Evolutionary conservation across 1,284 basidiomycete species (phyloP), one percentile per base, ranked within the genome.

Genomic region (Psilocybe mexicana): DNA sequence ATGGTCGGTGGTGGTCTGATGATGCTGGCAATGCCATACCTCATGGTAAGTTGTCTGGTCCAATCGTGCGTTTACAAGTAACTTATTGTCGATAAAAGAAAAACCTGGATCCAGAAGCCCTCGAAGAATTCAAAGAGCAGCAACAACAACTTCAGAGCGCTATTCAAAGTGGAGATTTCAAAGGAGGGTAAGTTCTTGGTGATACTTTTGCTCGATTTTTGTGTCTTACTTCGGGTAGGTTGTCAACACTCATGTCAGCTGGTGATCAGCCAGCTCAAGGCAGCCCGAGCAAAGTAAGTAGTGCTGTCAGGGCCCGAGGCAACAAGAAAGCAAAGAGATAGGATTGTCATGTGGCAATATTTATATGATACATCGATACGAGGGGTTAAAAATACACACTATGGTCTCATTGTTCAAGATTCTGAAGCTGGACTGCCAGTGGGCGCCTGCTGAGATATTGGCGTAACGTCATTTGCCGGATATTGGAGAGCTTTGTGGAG

Each of bases 11-110:
- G 80, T 44, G 92, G 81, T 30, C 74, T 76, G 35, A 84, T 94
- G 82, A 83, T 92, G 73, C 73, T 92, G 23, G 83, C 78, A n/a
- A 85, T 88, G 81, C 93, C 93, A 1, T 93, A 90, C 70, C 70
- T 94, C 60, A 88, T 89, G 79, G 92, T 93, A 62, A 61, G 82
- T 67, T 12, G 28, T 18, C 12, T 24, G 23, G 18, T 23, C 26
- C 6, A 18, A 7, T 2, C 11, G 5, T 24, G 11, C 26, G 14
- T 30, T 14, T 45, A 6, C 43, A 43, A 33, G 35, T 59, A 35
- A 56, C 38, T 61, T 52, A 49, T 46, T 38, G 65, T 43, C n/a
- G 38, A 47, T 46, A 2, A 65, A 18, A 93, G 91, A 89, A 90
- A 78, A 86, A 88, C 57, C 70, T 92, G 73, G 92, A 94, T 66